These are phyloP conservation scores for Rhodomyrtus tomentosa DNA, from an alignment of 345 rosid species.

Conservation along the genomic window DNA sequence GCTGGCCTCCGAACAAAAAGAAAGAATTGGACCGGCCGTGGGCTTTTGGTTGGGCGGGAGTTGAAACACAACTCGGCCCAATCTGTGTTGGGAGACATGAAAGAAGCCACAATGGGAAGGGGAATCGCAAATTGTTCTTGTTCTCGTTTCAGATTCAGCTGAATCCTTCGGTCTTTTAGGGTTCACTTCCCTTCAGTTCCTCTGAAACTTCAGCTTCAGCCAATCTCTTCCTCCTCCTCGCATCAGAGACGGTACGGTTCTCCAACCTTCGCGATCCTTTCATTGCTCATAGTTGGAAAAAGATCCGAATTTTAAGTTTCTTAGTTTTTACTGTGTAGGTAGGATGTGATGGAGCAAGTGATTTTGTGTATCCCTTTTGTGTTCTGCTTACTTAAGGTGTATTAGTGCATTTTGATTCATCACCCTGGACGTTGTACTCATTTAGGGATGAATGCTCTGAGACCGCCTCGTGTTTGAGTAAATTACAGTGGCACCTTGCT, in stretches of 20 bases:
- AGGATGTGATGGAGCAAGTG: neutral
- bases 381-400: neutral
- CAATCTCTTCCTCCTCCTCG: neutral
- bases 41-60: neutral
- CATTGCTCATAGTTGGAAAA: neutral
- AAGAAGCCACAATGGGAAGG: neutral
- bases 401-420: no score
- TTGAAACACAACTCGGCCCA: neutral
- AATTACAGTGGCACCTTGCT: neutral
- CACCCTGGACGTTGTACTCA: neutral
- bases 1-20: no score
- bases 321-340: neutral
- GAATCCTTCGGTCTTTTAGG: neutral
- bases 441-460: neutral
- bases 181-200: neutral
- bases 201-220: neutral
- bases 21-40: neutral
- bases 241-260: neutral
- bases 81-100: neutral
- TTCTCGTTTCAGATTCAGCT: neutral
- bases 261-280: neutral
- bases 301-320: neutral
- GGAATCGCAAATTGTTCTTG: neutral
- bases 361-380: neutral
- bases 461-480: neutral